Base-by-base conservation (phyloP, 2,329 filamentous ascomycete genomes). In the Domatiomyces globalis region DNA sequence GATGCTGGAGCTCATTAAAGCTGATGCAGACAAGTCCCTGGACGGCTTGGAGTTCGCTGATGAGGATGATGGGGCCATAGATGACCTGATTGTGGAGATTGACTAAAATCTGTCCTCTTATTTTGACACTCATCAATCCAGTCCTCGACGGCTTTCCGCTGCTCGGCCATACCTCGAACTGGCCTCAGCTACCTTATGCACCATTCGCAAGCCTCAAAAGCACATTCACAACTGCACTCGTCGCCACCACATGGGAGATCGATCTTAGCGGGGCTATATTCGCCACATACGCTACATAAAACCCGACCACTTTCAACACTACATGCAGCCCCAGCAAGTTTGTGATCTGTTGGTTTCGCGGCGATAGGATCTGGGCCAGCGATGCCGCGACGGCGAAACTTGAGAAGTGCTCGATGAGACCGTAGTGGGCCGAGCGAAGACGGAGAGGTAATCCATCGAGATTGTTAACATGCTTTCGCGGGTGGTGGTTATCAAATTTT, bases 1-100 rank as follows among this genome's bases (percentile, higher is more conserved):
- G 25, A 98, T 98, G 92, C 70, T 92, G 50, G 88, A 95, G 29
- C 70, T 98, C 62, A 95, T 98, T 63, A 85, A 86, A 64, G 85
- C 88, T 62, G 92, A 98, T 65, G 86, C 89, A 7, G 89, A 95
- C 66, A 95, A 95, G 71, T 81, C 83, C 15, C 84, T 98, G 57
- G 80, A 87, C 58, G 89, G 94, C 66, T 71, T 98, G 54, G 58
- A 61, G 7, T 57, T 61, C 81, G 95, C 60, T 92, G 61, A 67
- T 51, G 58, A 59, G 36, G 52, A 51, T 9, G 46, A 53, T 7
- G 55, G 54, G n/a, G 43, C 15, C 22, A 29, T 57, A 4, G 49
- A 53, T 4, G 44, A 52, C 18, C 19, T 59, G 45, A 48, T 48
- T 18, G 48, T 57, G 19, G 39, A 47, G 33, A 39, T 39, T 39